Evolutionary conservation across 371 early-diverging fungal species (phyloP), one percentile per base, ranked within the genome.

Genomic region (Mucor mucedo): DNA sequence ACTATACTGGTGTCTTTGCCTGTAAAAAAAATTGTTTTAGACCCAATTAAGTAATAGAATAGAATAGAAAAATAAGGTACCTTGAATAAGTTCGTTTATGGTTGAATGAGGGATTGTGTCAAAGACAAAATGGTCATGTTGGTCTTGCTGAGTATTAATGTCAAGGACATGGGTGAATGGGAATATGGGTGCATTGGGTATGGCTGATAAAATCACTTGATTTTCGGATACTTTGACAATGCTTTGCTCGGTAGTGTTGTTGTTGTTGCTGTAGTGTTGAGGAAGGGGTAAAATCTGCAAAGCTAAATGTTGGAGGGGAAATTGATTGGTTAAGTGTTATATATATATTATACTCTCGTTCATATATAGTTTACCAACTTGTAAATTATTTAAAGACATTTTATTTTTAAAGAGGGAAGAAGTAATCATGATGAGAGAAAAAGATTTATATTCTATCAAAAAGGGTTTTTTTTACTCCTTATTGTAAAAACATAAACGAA

Each of bases 141-240:
- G n/a, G 5, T 54, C n/a, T 14, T 41, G 47, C 40, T 45, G 55
- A 16, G 40, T 39, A 21, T 30, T 50, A n/a, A 63, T 21, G 38
- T 59, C 60, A 52, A 62, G 16, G n/a, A 65, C 60, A 40, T 58
- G 41, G 21, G 59, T 45, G 30, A 57, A 57, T 33, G 50, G 8
- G 41, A 45, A 65, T 10, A 65, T 35, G 11, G 47, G 58, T 29
- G 53, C 29, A 11, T 58, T 58, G 41, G 58, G 38, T 29, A 38
- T 32, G 27, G 55, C 40, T 27, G 55, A 41, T 32, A 62, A 62
- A n/a, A 58, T 45, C 2, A 57, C 64, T 58, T 64, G 58, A 8
- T 49, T 64, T n/a, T 64, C 64, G 5, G 50, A 52, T 44, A 52
- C 42, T 58, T 64, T 58, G 57, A 52, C 48, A 13, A 64, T 50